Evolutionary conservation across 2,329 filamentous ascomycete genomes (phyloP).

Genomic region (Periconia macrospinosa): DNA sequence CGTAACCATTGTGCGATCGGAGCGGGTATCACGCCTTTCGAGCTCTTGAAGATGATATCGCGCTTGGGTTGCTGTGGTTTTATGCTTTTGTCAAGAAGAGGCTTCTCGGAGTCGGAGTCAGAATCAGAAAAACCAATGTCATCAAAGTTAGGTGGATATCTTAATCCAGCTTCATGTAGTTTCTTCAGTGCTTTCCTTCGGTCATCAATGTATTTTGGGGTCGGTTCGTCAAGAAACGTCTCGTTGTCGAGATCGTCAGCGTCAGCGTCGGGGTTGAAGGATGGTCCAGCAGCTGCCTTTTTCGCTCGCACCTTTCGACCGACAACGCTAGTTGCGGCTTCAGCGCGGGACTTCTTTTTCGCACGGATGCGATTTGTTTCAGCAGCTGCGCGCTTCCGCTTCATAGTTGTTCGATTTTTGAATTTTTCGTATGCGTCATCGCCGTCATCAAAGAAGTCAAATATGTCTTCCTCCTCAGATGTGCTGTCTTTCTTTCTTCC

Average conservation of each 20-base stretch:
- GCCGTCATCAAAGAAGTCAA: slow-evolving; percentile 52
- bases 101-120: slow-evolving; percentile 65
- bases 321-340: slow-evolving; percentile 47
- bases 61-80: slow-evolving; percentile 71
- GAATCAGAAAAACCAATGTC: slow-evolving; percentile 77
- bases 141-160: slow-evolving; percentile 75
- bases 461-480: slow-evolving; percentile 12
- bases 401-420: slow-evolving; percentile 60
- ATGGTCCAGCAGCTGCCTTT: slow-evolving; percentile 12
- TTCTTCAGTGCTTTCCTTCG: slow-evolving; percentile 72
- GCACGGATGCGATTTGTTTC: slow-evolving; percentile 54
- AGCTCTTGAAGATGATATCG: slow-evolving; percentile 74
- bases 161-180: slow-evolving; percentile 69
- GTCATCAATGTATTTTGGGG: slow-evolving; percentile 73
- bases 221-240: slow-evolving; percentile 57
- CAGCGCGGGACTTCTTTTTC: slow-evolving; percentile 50
- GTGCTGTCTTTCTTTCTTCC: slow-evolving; percentile 4
- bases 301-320: slow-evolving; percentile 34
- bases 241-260: slow-evolving; percentile 48
- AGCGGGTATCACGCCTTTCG: slow-evolving; percentile 80
- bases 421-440: slow-evolving; percentile 65
- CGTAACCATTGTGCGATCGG: slow-evolving; percentile 89
- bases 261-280: slow-evolving; percentile 21
- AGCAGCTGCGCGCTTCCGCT: slow-evolving; percentile 56
- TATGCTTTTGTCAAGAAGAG: slow-evolving; percentile 62